A percentile compares a stretch with the other conserved stretches of the same genome.
Evolutionary conservation across 2,329 filamentous ascomycete genomes (phyloP).

Genomic region (Arthrobotrys entomopaga): DNA sequence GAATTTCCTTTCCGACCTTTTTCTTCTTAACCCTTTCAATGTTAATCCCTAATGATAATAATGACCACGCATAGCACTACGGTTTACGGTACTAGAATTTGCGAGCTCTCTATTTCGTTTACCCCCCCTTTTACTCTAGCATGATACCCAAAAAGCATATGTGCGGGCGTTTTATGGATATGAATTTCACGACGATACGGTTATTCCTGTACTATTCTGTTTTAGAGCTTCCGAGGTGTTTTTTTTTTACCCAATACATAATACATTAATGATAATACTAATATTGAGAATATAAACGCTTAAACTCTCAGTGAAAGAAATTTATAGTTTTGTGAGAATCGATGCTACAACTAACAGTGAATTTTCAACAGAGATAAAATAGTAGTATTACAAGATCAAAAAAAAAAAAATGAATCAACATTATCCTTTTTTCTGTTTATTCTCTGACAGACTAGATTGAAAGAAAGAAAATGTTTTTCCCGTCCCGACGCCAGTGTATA

Average conservation of each 20-base stretch:
- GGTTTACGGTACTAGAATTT: neutral
- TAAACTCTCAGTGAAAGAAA: neutral
- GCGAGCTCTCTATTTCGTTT: neutral
- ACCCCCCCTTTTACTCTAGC: neutral
- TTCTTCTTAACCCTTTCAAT: neutral
- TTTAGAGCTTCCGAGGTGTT: too few species aligned
- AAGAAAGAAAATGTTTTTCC: conserved; percentile 23
- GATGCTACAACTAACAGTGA: neutral
- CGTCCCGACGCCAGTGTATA: conserved; percentile 42
- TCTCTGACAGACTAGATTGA: neutral
- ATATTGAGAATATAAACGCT: neutral
- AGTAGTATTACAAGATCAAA: neutral
- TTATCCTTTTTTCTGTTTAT: neutral
- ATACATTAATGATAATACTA: neutral
- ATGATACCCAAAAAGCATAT: conserved; percentile 5
- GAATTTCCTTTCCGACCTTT: neutral
- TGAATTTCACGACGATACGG: conserved; percentile 4
- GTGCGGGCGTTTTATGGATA: conserved; percentile 15
- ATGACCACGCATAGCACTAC: neutral
- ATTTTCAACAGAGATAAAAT: neutral
- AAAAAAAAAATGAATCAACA: conserved; percentile 1
- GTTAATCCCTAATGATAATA: neutral
- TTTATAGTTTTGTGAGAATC: neutral
- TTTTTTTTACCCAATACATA: neutral
- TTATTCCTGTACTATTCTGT: neutral